phyloP scores from a whole-genome alignment of 768 basidiomycete species.

The Suillus occidentalis region DNA sequence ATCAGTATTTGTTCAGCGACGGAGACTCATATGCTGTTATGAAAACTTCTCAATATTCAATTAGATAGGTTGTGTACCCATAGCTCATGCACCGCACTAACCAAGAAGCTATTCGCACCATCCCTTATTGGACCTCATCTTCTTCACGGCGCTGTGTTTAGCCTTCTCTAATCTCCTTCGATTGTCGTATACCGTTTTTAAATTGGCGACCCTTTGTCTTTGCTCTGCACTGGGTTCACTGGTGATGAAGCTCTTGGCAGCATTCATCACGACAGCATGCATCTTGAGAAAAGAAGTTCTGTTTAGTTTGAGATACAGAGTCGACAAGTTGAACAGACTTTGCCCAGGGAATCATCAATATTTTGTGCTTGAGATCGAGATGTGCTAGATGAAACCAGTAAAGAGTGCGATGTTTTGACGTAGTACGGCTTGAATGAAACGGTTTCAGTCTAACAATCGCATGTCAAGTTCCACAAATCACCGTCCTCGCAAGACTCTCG shows the following conservation, averaged over 20 bases:
- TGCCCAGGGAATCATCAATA: conserved; percentile 66
- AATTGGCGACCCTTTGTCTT: conserved; percentile 21
- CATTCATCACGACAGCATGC: conserved; percentile 23
- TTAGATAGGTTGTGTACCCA: neutral
- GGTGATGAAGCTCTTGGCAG: conserved; percentile 24
- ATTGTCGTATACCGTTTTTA: conserved; percentile 21
- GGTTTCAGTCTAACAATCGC: conserved; percentile 2
- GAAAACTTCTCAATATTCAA: neutral
- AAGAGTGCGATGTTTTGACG: conserved; percentile 63
- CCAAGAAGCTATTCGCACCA: conserved; percentile 15
- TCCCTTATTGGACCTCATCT: conserved; percentile 25
- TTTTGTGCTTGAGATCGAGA: conserved; percentile 81
- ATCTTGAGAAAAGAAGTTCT: conserved; percentile 18
- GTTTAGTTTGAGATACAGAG: neutral
- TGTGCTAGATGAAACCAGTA: conserved; percentile 67
- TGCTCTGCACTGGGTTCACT: conserved; percentile 26
- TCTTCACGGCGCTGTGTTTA: conserved; percentile 26
- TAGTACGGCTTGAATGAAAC: conserved; percentile 52
- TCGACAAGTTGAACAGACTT: conserved; percentile 41
- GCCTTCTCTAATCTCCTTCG: conserved; percentile 28
- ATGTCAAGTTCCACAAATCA: conserved; percentile 24
- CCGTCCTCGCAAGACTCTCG: conserved; percentile 45
- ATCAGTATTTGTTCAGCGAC: neutral
- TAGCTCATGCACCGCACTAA: neutral
- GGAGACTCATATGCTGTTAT: neutral